Evolutionary conservation across 1,284 basidiomycete genomes (phyloP), one percentile per base, ranked within the genome.

Genomic region (Clitocybe nebularis): DNA sequence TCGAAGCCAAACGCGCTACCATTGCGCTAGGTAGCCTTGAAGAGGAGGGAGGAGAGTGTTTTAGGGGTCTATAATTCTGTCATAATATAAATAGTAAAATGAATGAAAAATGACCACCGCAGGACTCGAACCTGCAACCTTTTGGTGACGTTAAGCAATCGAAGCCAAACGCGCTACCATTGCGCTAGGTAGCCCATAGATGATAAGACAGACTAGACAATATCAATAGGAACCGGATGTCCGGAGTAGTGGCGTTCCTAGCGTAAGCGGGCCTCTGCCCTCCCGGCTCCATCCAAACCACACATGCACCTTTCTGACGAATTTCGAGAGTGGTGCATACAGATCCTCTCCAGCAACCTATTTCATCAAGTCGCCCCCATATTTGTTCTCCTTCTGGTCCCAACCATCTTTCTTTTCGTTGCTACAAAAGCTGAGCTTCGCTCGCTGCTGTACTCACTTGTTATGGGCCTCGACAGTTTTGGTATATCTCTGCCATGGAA

Each of bases 61-160:
- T n/a, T n/a, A n/a, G n/a, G n/a, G n/a, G n/a, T n/a, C n/a, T n/a
- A n/a, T n/a, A n/a, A n/a, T n/a, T n/a, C n/a, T n/a, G n/a, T n/a
- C n/a, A n/a, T n/a, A n/a, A 16, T 32, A 32, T 9, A 14, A 32
- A 32, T 7, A n/a, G n/a, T n/a, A 26, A 26, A 32, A 32, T 11
- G 3, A 32, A 9, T 32, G 14, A 32, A 32, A 32, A 32, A 32
- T 80, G 77, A 81, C 79, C 79, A 81, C 80, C 77, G 81, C 82
- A 85, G 81, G 84, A 84, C 82, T 87, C 84, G 84, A 87, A 87
- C 84, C 83, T 84, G 81, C 82, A 84, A 79, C 82, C 81, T 84
- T 81, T 81, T 84, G 81, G 79, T 86, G 53, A 59, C 68, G 61
- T 61, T 58, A 61, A 67, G 77, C 75, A 54, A 75, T 83, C 81